These are phyloP conservation scores for Hibiscus syriacus DNA, from an alignment of 345 rosid species.

Conservation along the genomic window DNA sequence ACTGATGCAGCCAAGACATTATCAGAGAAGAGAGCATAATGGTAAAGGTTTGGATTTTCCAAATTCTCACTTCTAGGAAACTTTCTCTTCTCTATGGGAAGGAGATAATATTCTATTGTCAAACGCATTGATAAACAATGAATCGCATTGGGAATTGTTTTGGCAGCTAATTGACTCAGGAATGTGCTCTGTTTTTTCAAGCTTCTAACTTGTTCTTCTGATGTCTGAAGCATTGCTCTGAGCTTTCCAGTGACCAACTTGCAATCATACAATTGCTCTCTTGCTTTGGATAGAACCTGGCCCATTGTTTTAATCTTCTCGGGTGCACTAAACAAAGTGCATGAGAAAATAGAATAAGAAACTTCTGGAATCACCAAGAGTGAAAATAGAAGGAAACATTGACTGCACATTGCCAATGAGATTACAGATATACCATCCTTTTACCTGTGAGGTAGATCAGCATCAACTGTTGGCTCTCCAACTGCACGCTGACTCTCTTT, in stretches of 20 bases:
- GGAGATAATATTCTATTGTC: constrained; percentile 86
- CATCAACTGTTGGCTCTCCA: constrained; percentile 68
- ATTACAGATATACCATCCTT: neutral
- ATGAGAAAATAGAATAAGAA: constrained; percentile 4
- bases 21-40: constrained; percentile 96
- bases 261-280: constrained; percentile 84
- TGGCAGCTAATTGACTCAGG: constrained; percentile 98
- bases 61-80: constrained; percentile 82
- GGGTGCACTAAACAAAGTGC: constrained; percentile 44
- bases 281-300: constrained; percentile 73
- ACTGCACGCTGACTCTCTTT: constrained; percentile 84
- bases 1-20: constrained; percentile 99
- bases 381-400: neutral
- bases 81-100: constrained; percentile 81
- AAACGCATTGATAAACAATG: constrained; percentile 95
- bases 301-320: constrained; percentile 90
- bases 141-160: constrained; percentile 90
- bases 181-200: constrained; percentile 98
- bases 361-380: constrained; percentile 10
- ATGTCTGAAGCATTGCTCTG: constrained; percentile 96
- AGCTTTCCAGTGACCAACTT: constrained; percentile 90
- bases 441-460: constrained; percentile 79
- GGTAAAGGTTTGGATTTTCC: constrained; percentile 77
- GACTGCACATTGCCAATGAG: constrained; percentile 6
- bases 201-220: constrained; percentile 97